Conservation (phyloP, 768 basidiomycete species). For the Suillus occidentalis region DNA sequence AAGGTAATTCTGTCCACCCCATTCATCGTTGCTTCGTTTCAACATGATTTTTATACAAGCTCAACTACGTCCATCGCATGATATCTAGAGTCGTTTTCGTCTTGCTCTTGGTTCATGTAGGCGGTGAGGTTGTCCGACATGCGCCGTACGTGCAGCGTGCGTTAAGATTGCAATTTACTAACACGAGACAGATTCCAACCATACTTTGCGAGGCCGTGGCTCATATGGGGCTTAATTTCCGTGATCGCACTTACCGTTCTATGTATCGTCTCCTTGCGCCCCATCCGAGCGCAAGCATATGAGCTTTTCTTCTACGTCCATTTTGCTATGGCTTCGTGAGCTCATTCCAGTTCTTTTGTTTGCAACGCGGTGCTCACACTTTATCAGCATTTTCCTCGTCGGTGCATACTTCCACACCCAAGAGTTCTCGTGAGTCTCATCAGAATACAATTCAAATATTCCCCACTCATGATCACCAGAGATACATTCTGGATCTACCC, state of each 20-base stretch:
- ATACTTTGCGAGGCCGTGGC: slow-evolving; percentile 14
- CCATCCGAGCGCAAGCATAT: slow-evolving; percentile 43
- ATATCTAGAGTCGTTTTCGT: slow-evolving; percentile 43
- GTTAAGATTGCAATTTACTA: neutral
- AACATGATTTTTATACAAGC: slow-evolving; percentile 15
- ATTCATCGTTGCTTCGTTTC: neutral
- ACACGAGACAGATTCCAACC: slow-evolving; percentile 7
- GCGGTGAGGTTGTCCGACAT: slow-evolving; percentile 35
- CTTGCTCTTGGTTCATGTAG: slow-evolving; percentile 48
- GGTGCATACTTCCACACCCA: slow-evolving; percentile 32
- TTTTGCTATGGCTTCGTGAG: slow-evolving; percentile 39
- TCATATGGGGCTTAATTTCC: slow-evolving; percentile 33
- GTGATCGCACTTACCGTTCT: slow-evolving; percentile 40
- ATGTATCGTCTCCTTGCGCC: slow-evolving; percentile 45
- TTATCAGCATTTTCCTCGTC: slow-evolving; percentile 30
- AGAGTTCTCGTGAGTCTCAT: slow-evolving; percentile 7
- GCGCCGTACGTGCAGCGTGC: neutral
- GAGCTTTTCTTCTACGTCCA: slow-evolving; percentile 53
- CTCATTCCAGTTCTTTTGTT: neutral
- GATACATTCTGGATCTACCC: slow-evolving; percentile 44
- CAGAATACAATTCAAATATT: neutral
- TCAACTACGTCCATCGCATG: slow-evolving; percentile 44
- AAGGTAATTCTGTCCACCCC: slow-evolving; percentile 39
- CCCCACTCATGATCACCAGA: slow-evolving; percentile 10
- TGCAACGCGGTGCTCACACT: neutral